Percentiles rank a stretch among this genome's conserved stretches.
phyloP scores from a whole-genome alignment of 108 stramenopile species.

The Skeletonema tropicum region DNA sequence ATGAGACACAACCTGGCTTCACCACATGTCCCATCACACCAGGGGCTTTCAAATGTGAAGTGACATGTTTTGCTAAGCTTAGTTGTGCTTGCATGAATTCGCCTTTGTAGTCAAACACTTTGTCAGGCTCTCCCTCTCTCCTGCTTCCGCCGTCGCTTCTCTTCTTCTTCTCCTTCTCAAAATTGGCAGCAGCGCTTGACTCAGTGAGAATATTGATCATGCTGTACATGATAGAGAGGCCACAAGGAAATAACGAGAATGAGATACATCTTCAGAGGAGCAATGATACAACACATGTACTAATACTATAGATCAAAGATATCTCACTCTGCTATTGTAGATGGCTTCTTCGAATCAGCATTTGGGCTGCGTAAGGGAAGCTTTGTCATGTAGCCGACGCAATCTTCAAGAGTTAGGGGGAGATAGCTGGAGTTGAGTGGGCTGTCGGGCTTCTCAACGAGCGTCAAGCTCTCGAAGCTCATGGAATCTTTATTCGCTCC shows the following conservation, averaged over 20 bases:
- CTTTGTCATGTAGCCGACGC: constrained; percentile 27
- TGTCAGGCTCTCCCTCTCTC: not conserved
- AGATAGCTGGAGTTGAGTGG: constrained; percentile 11
- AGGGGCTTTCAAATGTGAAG: constrained; percentile 16
- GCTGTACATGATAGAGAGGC: not conserved
- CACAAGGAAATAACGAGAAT: not conserved
- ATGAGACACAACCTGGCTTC: constrained; percentile 29
- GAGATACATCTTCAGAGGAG: not conserved
- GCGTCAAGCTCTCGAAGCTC: not conserved
- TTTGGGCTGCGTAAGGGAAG: constrained; percentile 25
- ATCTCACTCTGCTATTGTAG: constrained; percentile 27
- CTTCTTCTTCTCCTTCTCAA: not conserved
- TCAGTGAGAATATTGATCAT: constrained; percentile 30
- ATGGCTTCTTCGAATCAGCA: constrained; percentile 24
- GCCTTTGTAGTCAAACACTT: constrained; percentile 7
- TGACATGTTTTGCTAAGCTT: not conserved
- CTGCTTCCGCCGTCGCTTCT: not conserved
- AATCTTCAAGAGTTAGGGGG: constrained; percentile 36
- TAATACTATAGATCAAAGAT: not conserved
- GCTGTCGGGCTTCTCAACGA: constrained; percentile 18
- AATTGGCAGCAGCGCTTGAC: constrained; percentile 1
- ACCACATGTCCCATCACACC: constrained; percentile 26
- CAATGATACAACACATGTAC: not conserved
- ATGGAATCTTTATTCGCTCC: not conserved
- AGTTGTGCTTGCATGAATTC: constrained; percentile 11